Conservation (phyloP, 176 grass and related monocot genomes). For the Leersia perrieri region DNA sequence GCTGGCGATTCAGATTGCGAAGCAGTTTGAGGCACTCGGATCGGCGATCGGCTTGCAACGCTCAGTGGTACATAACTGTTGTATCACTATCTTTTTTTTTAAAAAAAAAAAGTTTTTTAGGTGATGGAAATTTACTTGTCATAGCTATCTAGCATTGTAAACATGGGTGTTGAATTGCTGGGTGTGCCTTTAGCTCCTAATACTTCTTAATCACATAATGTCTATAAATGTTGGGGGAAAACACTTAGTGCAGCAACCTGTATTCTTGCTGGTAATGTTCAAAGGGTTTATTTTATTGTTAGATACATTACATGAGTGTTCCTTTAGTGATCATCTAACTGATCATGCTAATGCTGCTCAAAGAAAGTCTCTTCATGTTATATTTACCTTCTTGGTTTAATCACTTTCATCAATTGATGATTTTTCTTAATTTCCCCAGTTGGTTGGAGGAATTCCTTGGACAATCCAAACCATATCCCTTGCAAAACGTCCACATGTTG, state of each 20-base stretch:
- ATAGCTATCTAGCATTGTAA: too few species aligned
- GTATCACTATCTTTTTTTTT: too few species aligned
- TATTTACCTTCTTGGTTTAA: not conserved
- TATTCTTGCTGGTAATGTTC: too few species aligned
- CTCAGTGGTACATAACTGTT: constrained; percentile 75
- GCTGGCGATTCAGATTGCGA: constrained; percentile 91
- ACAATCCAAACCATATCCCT: constrained; percentile 76
- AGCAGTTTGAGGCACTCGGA: constrained; percentile 87
- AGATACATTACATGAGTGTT: not conserved
- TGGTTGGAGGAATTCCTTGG: constrained; percentile 89
- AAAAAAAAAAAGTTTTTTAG: too few species aligned
- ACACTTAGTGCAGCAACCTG: too few species aligned
- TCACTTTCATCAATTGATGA: constrained; percentile 1
- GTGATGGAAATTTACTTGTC: too few species aligned
- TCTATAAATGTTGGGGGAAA: too few species aligned
- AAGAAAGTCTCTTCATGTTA: not conserved
- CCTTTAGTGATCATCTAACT: not conserved
- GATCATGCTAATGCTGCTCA: not conserved
- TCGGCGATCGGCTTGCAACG: constrained; percentile 64
- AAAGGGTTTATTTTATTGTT: not conserved
- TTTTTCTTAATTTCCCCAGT: constrained; percentile 41
- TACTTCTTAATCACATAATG: too few species aligned
- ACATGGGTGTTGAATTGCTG: too few species aligned
- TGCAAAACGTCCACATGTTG: constrained; percentile 79
- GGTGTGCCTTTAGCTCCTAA: too few species aligned